Percentiles rank a stretch among this genome's conserved stretches.
Evolutionary conservation across 129 eudicot genomes (phyloP).

Genomic region (Artemisia tridentata): DNA sequence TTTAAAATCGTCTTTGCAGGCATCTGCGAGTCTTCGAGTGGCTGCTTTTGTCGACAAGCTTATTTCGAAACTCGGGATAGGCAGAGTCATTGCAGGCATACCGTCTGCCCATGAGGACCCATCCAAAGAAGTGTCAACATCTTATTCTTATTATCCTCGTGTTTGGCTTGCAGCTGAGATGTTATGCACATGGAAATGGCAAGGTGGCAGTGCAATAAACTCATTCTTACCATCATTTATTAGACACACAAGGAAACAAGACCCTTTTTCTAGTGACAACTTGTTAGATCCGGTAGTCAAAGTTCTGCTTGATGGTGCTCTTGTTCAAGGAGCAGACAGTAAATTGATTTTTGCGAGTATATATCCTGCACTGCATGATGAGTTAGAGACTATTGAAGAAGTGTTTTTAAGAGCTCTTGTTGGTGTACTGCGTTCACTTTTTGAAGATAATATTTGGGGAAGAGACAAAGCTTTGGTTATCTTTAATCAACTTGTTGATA

Average conservation of each 20-base stretch:
- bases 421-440: conserved; percentile 45
- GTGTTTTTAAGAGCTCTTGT: conserved; percentile 72
- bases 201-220: conserved; percentile 66
- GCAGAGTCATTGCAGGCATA: conserved; percentile 55
- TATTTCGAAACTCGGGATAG: conserved; percentile 62
- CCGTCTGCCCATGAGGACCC: conserved; percentile 7
- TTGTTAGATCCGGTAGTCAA: conserved; percentile 50
- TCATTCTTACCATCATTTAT: conserved; percentile 68
- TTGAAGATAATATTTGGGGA: conserved; percentile 68
- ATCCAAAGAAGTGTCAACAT: conserved; percentile 23
- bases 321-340: conserved; percentile 47
- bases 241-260: conserved; percentile 35
- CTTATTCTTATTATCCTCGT: conserved; percentile 40
- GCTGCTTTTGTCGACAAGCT: conserved; percentile 73
- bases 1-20: conserved; percentile 46
- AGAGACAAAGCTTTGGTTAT: conserved; percentile 48
- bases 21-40: conserved; percentile 36
- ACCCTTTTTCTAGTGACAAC: conserved; percentile 24
- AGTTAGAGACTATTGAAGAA: conserved; percentile 56
- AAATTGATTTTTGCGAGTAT: conserved; percentile 32
- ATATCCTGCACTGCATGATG: conserved; percentile 53
- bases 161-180: conserved; percentile 96
- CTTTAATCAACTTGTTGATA: conserved; percentile 51
- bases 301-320: conserved; percentile 85
- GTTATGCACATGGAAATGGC: conserved; percentile 96